Evolutionary conservation across 2,329 filamentous ascomycete genomes (phyloP).

Genomic region (Colletotrichum navitas): DNA sequence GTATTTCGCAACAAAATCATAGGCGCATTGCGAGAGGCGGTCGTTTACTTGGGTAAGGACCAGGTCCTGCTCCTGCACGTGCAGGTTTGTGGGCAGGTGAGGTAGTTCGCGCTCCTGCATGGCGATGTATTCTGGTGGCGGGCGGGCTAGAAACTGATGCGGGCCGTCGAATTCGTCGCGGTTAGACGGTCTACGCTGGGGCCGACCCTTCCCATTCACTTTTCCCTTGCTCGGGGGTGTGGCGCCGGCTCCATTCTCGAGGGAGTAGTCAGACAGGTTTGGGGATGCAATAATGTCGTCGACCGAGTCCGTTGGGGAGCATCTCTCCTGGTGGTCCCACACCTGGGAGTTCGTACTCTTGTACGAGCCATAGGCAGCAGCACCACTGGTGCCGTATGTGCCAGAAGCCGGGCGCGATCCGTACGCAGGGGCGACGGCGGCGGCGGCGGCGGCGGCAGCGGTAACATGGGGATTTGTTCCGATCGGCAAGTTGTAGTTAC

Average conservation of each 20-base stretch:
- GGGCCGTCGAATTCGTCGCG: constrained; percentile 92
- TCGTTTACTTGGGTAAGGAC: constrained; percentile 87
- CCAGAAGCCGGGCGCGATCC: constrained; percentile 58
- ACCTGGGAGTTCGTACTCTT: constrained; percentile 56
- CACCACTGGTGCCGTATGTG: constrained; percentile 50
- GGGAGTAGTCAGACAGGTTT: constrained; percentile 70
- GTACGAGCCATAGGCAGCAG: constrained; percentile 53
- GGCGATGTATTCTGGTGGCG: constrained; percentile 77
- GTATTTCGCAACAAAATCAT: constrained; percentile 91
- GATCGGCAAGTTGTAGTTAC: constrained; percentile 50
- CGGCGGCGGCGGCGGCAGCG: constrained; percentile 53
- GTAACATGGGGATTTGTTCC: constrained; percentile 54
- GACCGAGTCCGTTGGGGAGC: constrained; percentile 69
- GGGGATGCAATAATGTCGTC: constrained; percentile 71
- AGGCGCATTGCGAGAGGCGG: constrained; percentile 85
- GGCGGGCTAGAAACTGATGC: constrained; percentile 83
- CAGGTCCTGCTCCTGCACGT: constrained; percentile 86
- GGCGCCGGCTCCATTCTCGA: constrained; percentile 63
- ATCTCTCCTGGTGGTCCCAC: constrained; percentile 64
- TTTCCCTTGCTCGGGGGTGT: constrained; percentile 60
- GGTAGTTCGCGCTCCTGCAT: constrained; percentile 85
- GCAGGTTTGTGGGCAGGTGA: constrained; percentile 83
- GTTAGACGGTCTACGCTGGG: constrained; percentile 80
- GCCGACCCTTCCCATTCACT: constrained; percentile 60
- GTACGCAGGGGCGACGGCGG: constrained; percentile 57